A percentile compares a stretch with the other conserved stretches of the same genome.
Conservation (phyloP, 2,329 filamentous ascomycete genomes). For the Nemania sp. region DNA sequence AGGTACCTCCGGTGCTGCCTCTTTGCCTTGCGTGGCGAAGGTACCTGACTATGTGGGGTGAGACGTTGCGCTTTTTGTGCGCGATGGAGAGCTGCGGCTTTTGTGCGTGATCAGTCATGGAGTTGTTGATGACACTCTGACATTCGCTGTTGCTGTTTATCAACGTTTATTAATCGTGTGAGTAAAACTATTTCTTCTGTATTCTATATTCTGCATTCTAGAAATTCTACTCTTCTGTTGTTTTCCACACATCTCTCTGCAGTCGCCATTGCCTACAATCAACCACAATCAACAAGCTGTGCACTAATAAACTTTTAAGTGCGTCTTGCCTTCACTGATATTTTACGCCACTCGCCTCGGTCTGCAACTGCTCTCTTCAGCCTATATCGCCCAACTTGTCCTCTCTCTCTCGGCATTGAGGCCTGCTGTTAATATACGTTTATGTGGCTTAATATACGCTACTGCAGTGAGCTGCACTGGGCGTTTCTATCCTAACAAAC, state of each 20-base stretch:
- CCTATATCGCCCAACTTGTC: slow-evolving; percentile 18
- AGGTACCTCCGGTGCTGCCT: too few species aligned
- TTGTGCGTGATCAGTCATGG: slow-evolving; percentile 1
- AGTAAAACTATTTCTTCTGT: neutral
- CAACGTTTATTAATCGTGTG: neutral
- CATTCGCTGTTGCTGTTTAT: too few species aligned
- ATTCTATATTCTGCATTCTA: too few species aligned
- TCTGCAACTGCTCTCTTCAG: slow-evolving; percentile 11
- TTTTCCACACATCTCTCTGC: neutral
- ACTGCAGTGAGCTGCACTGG: slow-evolving; percentile 8
- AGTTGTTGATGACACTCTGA: too few species aligned
- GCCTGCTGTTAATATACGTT: slow-evolving; percentile 21
- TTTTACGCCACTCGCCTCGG: slow-evolving; percentile 10
- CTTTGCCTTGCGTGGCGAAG: neutral
- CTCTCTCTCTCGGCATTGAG: slow-evolving; percentile 5
- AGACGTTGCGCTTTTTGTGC: slow-evolving; percentile 21
- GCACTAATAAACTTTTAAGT: neutral
- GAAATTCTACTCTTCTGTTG: too few species aligned
- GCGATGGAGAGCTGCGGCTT: slow-evolving; percentile 3
- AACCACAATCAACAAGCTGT: neutral
- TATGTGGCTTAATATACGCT: slow-evolving; percentile 12
- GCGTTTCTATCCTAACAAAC: neutral
- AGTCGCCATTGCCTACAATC: neutral
- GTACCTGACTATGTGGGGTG: slow-evolving; percentile 7
- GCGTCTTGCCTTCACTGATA: neutral